Conservation (phyloP, 2,329 filamentous ascomycete species). For the Fulvia fulva region DNA sequence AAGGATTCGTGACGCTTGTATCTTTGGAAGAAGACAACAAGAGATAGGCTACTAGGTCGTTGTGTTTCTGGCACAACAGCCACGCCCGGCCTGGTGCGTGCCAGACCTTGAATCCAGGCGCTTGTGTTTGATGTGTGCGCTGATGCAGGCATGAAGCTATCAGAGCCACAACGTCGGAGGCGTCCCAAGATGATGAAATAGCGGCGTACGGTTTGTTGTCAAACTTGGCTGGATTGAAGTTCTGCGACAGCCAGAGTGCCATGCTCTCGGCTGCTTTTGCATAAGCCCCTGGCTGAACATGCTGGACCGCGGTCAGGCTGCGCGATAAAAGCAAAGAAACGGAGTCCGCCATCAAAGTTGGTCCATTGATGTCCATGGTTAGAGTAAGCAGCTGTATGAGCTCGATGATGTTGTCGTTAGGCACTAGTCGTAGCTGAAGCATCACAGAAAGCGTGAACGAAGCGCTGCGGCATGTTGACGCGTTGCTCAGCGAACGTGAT, state of each 20-base stretch:
- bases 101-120: slow-evolving; percentile 34
- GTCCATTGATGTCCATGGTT: slow-evolving; percentile 76
- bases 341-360: slow-evolving; percentile 73
- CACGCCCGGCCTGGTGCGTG: slow-evolving; percentile 44
- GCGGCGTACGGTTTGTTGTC: slow-evolving; percentile 64
- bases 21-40: slow-evolving; percentile 35
- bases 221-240: slow-evolving; percentile 67
- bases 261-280: slow-evolving; percentile 66
- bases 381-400: slow-evolving; percentile 69
- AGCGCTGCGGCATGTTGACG: slow-evolving; percentile 69
- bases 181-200: slow-evolving; percentile 59
- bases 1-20: neutral
- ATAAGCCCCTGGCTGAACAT: slow-evolving; percentile 64
- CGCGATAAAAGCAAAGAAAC: slow-evolving; percentile 69
- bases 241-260: slow-evolving; percentile 74
- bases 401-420: slow-evolving; percentile 63
- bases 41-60: slow-evolving; percentile 47
- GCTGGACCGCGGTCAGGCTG: slow-evolving; percentile 62
- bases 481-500: slow-evolving; percentile 65
- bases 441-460: slow-evolving; percentile 69
- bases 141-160: slow-evolving; percentile 66
- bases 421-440: slow-evolving; percentile 61
- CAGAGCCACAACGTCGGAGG: slow-evolving; percentile 64
- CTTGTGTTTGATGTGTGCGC: slow-evolving; percentile 25
- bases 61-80: slow-evolving; percentile 39